phyloP scores from a whole-genome alignment of 352 stramenopile genomes.

The Globisporangium alternatum region DNA sequence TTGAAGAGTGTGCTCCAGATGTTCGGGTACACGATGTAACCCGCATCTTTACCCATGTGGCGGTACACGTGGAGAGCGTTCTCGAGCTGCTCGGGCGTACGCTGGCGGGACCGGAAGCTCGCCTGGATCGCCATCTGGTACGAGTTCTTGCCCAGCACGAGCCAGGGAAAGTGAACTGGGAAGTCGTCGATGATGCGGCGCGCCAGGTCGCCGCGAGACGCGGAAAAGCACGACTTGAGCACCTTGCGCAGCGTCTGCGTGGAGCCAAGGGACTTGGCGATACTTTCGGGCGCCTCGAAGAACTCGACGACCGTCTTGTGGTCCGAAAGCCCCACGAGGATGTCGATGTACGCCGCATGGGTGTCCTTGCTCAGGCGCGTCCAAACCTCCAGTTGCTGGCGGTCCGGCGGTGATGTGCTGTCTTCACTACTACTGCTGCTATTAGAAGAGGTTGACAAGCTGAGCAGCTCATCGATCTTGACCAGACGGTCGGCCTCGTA shows the following conservation, averaged over 20 bases:
- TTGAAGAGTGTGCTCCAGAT: slow-evolving; percentile 42
- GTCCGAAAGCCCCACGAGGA: slow-evolving; percentile 5
- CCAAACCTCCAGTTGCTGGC: slow-evolving; percentile 6
- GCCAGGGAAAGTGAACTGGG: slow-evolving; percentile 8
- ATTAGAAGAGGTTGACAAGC: no score
- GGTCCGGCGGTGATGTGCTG: neutral
- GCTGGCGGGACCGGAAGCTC: slow-evolving; percentile 1
- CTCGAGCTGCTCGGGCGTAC: slow-evolving; percentile 15
- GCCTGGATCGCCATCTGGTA: slow-evolving; percentile 18
- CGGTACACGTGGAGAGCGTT: slow-evolving; percentile 32
- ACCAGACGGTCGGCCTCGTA: slow-evolving; percentile 7
- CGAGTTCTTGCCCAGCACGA: slow-evolving; percentile 12
- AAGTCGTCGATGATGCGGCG: slow-evolving; percentile 6
- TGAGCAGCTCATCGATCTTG: slow-evolving; percentile 1
- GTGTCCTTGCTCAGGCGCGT: slow-evolving; percentile 15
- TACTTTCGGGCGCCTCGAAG: slow-evolving; percentile 3
- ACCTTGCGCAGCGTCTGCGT: slow-evolving; percentile 14
- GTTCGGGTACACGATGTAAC: slow-evolving; percentile 31
- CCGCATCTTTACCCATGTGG: slow-evolving; percentile 27
- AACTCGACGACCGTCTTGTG: slow-evolving; percentile 5
- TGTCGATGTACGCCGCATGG: slow-evolving; percentile 8
- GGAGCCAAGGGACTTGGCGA: slow-evolving; percentile 4
- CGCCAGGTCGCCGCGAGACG: slow-evolving; percentile 10
- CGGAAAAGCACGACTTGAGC: slow-evolving; percentile 9
- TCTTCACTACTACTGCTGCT: neutral